Evolutionary conservation across 2,329 filamentous ascomycete genomes (phyloP).

Genomic region (Colletotrichum plurivorum): DNA sequence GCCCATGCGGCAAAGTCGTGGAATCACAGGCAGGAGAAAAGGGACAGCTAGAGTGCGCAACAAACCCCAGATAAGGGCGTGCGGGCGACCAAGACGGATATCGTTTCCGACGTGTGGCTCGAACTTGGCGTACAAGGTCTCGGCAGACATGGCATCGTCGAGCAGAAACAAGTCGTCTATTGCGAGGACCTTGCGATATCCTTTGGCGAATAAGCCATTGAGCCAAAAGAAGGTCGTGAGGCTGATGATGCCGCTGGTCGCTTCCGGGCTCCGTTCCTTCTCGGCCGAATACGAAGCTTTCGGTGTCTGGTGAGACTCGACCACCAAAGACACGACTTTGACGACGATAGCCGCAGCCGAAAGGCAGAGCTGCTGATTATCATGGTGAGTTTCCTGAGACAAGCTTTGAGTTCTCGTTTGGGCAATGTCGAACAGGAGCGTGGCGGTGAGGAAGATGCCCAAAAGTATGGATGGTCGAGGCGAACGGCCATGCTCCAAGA

Average conservation of each 20-base stretch:
- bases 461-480: conserved; percentile 42
- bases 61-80: conserved; percentile 48
- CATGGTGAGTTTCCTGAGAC: conserved; percentile 8
- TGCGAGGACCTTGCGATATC: conserved; percentile 48
- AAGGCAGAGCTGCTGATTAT: conserved; percentile 13
- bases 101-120: conserved; percentile 28
- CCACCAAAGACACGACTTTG: conserved; percentile 41
- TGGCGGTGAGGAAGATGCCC: conserved; percentile 15
- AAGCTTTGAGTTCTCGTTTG: conserved; percentile 23
- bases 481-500: conserved; percentile 48
- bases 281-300: background rate
- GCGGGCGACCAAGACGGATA: conserved; percentile 28
- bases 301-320: conserved; percentile 44
- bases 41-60: conserved; percentile 48
- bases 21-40: conserved; percentile 52
- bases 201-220: conserved; percentile 50
- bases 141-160: conserved; percentile 22
- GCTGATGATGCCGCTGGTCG: conserved; percentile 49
- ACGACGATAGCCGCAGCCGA: conserved; percentile 40
- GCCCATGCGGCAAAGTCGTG: conserved; percentile 47
- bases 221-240: conserved; percentile 53
- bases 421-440: conserved; percentile 9
- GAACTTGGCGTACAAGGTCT: conserved; percentile 20
- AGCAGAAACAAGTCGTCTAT: conserved; percentile 48
- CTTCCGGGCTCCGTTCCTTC: conserved; percentile 56